Conservation (phyloP, 164 flowering plant species). For the Vitis cinerea region DNA sequence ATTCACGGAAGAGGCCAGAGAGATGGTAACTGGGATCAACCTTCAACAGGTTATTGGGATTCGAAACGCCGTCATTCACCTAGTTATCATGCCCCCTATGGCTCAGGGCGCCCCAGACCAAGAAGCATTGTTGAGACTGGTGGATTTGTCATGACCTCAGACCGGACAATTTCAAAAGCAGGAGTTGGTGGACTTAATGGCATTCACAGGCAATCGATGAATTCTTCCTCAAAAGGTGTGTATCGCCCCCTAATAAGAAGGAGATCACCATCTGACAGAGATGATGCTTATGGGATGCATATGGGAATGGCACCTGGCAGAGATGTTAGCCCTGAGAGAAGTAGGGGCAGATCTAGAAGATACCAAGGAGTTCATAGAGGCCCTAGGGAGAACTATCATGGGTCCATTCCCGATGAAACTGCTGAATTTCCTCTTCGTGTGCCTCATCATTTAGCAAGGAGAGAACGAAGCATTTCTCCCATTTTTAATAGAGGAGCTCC, state of each 20-base stretch:
- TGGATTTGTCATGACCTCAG: slow-evolving; percentile 5
- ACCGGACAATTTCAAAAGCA: slow-evolving; percentile 4
- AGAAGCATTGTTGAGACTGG: slow-evolving; percentile 17
- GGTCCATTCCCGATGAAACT: slow-evolving; percentile 13
- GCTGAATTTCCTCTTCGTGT: slow-evolving; percentile 17
- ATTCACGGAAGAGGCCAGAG: slow-evolving; percentile 23
- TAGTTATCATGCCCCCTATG: slow-evolving; percentile 19
- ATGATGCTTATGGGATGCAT: slow-evolving; percentile 15
- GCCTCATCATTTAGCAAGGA: slow-evolving; percentile 19
- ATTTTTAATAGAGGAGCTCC: slow-evolving; percentile 12
- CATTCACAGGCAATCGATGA: slow-evolving; percentile 7
- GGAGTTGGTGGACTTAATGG: slow-evolving; percentile 10
- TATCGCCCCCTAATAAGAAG: slow-evolving; percentile 17
- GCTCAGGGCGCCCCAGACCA: slow-evolving; percentile 21
- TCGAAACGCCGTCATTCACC: slow-evolving; percentile 26
- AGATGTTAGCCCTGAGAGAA: slow-evolving; percentile 18
- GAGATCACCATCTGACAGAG: slow-evolving; percentile 17
- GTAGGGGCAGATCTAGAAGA: slow-evolving; percentile 23
- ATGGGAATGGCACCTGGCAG: slow-evolving; percentile 10
- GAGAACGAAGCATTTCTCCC: slow-evolving; percentile 32
- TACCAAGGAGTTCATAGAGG: slow-evolving; percentile 20
- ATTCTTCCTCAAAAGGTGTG: slow-evolving; percentile 15
- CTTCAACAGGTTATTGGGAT: slow-evolving; percentile 19
- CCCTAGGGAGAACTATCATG: slow-evolving; percentile 17
- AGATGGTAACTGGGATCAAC: slow-evolving; percentile 15